Evolutionary conservation across 768 basidiomycete genomes (phyloP).

Genomic region (Lactarius pseudohatsudake): DNA sequence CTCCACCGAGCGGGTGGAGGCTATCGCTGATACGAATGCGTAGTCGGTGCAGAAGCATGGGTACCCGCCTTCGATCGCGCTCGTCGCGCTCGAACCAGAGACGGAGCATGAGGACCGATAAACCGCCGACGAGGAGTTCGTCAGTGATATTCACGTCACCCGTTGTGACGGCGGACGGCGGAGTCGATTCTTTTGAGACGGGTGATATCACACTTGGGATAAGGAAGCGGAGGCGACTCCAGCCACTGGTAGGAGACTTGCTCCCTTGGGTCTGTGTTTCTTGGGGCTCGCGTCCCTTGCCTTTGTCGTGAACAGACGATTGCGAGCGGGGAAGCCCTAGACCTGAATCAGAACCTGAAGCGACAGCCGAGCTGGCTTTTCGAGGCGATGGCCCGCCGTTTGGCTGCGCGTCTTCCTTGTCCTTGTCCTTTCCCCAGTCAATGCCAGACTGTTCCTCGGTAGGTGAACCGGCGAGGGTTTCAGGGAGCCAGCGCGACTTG

Average conservation of each 20-base stretch:
- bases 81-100: constrained; percentile 90
- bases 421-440: constrained; percentile 35
- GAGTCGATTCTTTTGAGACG: constrained; percentile 33
- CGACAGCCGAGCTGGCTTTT: background rate
- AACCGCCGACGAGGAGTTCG: constrained; percentile 76
- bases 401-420: constrained; percentile 12
- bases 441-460: constrained; percentile 46
- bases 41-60: constrained; percentile 73
- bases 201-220: constrained; percentile 53
- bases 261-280: constrained; percentile 29
- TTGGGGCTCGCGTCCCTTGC: constrained; percentile 16
- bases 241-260: constrained; percentile 43
- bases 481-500: constrained; percentile 51
- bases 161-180: constrained; percentile 52
- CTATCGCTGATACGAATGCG: constrained; percentile 86
- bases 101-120: constrained; percentile 74
- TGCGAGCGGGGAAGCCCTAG: background rate
- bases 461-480: constrained; percentile 45
- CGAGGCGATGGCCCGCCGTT: constrained; percentile 1
- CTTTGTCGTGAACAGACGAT: constrained; percentile 17
- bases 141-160: constrained; percentile 72
- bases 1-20: constrained; percentile 71
- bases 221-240: constrained; percentile 65
- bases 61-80: constrained; percentile 77
- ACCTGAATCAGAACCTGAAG: constrained; percentile 16